These are phyloP conservation scores for Melocanna baccifera DNA, from an alignment of 176 grass and related monocot genomes.

Conservation along the genomic window DNA sequence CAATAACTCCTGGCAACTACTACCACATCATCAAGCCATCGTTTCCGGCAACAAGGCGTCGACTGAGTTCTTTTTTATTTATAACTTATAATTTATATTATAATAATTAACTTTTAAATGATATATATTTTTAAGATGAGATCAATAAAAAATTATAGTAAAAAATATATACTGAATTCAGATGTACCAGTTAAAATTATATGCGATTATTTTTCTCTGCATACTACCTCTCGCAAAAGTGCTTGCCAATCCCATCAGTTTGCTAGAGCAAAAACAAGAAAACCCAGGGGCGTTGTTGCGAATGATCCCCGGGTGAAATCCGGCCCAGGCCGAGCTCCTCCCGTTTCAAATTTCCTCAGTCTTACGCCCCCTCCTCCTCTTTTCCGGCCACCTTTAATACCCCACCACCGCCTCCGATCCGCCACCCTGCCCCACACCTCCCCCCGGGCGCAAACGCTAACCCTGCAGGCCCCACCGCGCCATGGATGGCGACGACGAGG, in stretches of 20 bases:
- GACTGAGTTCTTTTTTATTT: no score
- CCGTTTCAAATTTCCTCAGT: conserved; percentile 69
- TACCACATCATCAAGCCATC: not conserved
- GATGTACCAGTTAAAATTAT: no score
- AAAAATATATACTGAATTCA: no score
- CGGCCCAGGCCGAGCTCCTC: not conserved
- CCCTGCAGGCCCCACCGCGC: not conserved
- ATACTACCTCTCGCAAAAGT: no score
- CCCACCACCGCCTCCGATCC: not conserved
- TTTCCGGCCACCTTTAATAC: conserved; percentile 13
- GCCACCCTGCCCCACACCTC: not conserved
- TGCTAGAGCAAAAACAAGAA: not conserved
- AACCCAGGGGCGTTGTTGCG: rapidly evolving
- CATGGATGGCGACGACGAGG: conserved; percentile 47
- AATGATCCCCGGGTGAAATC: conserved; percentile 37
- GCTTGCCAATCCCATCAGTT: no score
- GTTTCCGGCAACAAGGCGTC: not conserved
- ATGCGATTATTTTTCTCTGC: no score
- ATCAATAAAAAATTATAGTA: no score
- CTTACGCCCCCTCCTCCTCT: not conserved
- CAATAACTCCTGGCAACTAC: no score
- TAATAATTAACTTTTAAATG: no score
- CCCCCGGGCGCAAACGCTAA: not conserved
- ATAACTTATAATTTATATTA: no score
- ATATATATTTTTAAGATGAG: no score